Percentiles rank a stretch among this genome's conserved stretches.
These are phyloP conservation scores for Colletotrichum tofieldiae DNA, from an alignment of 2,329 filamentous ascomycete species.

Conservation along the genomic window DNA sequence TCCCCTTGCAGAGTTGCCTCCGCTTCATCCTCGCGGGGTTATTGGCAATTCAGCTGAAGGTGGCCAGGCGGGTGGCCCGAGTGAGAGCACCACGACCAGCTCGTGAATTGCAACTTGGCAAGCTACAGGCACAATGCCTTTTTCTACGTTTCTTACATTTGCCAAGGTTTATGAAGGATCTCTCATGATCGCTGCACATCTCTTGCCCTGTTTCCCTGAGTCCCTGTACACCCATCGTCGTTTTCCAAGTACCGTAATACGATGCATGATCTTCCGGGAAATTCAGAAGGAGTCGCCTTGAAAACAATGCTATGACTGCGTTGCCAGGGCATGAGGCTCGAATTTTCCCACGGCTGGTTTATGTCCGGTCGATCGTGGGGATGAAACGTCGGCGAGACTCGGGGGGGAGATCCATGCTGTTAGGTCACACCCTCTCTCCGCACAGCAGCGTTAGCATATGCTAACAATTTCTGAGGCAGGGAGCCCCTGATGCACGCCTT, in stretches of 20 bases:
- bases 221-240: neutral
- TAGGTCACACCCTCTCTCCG: neutral
- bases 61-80: neutral
- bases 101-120: neutral
- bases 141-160: neutral
- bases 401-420: constrained; percentile 17
- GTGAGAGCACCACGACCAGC: neutral
- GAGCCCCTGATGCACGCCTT: constrained; percentile 39
- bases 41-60: neutral
- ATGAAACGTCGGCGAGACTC: constrained; percentile 36
- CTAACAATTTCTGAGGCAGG: constrained; percentile 29
- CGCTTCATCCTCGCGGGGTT: constrained; percentile 5
- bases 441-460: constrained; percentile 11
- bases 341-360: neutral
- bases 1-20: constrained; percentile 11
- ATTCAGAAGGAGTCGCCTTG: neutral
- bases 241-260: constrained; percentile 19
- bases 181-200: constrained; percentile 26
- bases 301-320: neutral
- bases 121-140: neutral
- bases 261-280: constrained; percentile 15
- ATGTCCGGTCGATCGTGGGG: constrained; percentile 38
- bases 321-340: neutral
- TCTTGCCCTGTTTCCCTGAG: neutral
- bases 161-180: neutral